Base-by-base conservation (phyloP, 2,329 filamentous ascomycete genomes). In the Cladobotryum mycophilum region DNA sequence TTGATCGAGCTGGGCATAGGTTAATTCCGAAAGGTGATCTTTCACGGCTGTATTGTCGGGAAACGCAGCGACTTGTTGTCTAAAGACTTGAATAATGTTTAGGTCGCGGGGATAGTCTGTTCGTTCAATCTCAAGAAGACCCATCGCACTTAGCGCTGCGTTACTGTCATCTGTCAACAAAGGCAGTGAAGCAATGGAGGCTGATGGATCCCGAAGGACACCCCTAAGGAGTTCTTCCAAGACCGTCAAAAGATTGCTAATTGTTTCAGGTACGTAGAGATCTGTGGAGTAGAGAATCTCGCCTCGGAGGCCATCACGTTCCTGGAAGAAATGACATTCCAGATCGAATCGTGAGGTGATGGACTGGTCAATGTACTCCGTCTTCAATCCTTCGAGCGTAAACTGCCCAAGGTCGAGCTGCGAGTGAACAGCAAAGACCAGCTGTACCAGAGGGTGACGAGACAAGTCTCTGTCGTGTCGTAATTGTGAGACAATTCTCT, bases 81-180 rank as follows among this genome's bases (percentile, higher is more conserved):
- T 45, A 12, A 63, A 65, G 1, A 60, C 20, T 2, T 62, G 60
- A 0, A 60, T 18, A 2, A 64, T 15, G 34, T 54, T 62, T 1
- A 53, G 41, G 1, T 63, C 55, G 4, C 54, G 47, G 11, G 49
- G 53, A 38, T 60, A 61, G 3, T 41, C 33, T 6, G 52, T 44
- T 36, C 41, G 18, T 12, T 20, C 14, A 12, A 37, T 46, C 33
- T 46, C 30, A 7, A 46, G 11, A 6, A 46, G 18, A 17, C 17
- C 44, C 44, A 46, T 37, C 25, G 3, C 30, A n/a, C 22, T 18
- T 17, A 46, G 44, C 11, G 30, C 44, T 11, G 44, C 35, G 14
- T 37, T 18, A 15, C n/a, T 17, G 25, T 18, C 34, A 4, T 36
- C 44, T 36, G 44, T 20, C 34, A 46, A 37, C 25, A 46, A 20